Percentiles rank a stretch among this genome's conserved stretches.
phyloP scores from a whole-genome alignment of 441 rosid genomes.

The Erodium chrysanthum region DNA sequence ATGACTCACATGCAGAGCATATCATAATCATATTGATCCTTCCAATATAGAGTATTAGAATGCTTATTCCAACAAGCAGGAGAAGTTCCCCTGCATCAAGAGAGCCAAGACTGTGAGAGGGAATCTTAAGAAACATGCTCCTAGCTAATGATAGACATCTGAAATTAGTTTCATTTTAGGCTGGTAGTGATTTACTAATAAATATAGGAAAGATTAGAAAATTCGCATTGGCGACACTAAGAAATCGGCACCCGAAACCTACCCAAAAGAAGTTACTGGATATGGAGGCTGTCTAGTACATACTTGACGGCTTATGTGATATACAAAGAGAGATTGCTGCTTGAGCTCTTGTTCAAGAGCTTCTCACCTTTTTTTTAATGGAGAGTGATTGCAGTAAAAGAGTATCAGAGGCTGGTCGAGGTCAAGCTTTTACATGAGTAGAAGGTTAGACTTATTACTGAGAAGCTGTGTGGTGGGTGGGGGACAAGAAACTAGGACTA shows the following conservation, averaged over 20 bases:
- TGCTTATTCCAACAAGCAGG: not conserved
- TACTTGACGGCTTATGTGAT: not conserved
- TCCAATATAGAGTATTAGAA: not conserved
- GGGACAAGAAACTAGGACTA: not conserved
- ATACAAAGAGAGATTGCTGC: not conserved
- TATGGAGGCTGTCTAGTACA: not conserved
- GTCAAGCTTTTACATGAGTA: not conserved
- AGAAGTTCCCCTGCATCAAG: not conserved
- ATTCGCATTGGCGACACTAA: not conserved
- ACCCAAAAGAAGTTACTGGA: not conserved
- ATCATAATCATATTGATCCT: too few species aligned
- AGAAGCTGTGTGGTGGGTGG: not conserved
- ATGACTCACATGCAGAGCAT: not conserved
- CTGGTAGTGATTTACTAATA: not conserved
- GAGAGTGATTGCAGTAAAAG: not conserved
- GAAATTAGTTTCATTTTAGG: too few species aligned
- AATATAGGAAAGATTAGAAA: not conserved
- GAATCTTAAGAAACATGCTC: not conserved
- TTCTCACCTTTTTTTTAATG: not conserved
- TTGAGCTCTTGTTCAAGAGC: conserved; percentile 1
- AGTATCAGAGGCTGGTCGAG: not conserved
- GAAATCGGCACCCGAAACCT: not conserved
- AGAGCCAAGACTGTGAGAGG: not conserved
- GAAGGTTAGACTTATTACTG: not conserved
- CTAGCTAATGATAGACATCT: not conserved